Evolutionary conservation across 1,284 basidiomycete genomes (phyloP).

Genomic region (Rhodotorula mucilaginosa): DNA sequence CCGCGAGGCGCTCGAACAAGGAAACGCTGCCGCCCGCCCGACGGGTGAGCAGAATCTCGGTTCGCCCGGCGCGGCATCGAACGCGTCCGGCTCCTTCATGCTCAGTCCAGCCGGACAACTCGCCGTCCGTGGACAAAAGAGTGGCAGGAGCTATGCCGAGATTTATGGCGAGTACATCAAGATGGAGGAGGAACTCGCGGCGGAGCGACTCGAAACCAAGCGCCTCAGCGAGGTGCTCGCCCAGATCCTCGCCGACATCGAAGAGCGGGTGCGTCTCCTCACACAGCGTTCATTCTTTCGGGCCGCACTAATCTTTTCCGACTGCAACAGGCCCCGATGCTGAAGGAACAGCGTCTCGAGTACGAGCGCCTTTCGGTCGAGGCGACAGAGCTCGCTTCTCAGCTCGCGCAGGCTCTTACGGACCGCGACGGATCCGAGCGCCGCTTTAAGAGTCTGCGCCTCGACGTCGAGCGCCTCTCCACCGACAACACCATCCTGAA

Average conservation of each 20-base stretch:
- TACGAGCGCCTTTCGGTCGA: conserved; percentile 76
- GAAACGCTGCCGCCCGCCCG: not conserved
- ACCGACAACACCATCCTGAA: conserved; percentile 57
- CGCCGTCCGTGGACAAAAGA: conserved; percentile 43
- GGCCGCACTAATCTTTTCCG: not conserved
- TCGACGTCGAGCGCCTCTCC: conserved; percentile 41
- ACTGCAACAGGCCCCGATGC: conserved; percentile 69
- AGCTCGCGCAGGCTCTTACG: conserved; percentile 68
- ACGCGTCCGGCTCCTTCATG: conserved; percentile 22
- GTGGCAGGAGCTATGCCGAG: conserved; percentile 82
- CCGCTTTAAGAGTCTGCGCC: conserved; percentile 32
- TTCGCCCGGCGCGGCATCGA: conserved; percentile 2
- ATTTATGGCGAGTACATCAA: conserved; percentile 83
- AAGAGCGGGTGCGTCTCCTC: conserved; percentile 69
- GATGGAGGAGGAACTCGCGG: conserved; percentile 75
- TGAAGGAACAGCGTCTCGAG: conserved; percentile 80
- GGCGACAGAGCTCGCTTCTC: conserved; percentile 71
- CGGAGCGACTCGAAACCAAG: conserved; percentile 73
- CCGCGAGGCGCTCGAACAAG: conserved; percentile 49
- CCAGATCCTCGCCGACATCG: conserved; percentile 75
- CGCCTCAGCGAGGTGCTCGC: conserved; percentile 72
- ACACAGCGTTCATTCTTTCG: no score
- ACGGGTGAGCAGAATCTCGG: not conserved
- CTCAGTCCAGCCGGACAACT: conserved; percentile 31
- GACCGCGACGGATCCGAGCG: conserved; percentile 59